Base-by-base conservation (phyloP, 192 early-diverging fungal species). In the Backusella australiensis region DNA sequence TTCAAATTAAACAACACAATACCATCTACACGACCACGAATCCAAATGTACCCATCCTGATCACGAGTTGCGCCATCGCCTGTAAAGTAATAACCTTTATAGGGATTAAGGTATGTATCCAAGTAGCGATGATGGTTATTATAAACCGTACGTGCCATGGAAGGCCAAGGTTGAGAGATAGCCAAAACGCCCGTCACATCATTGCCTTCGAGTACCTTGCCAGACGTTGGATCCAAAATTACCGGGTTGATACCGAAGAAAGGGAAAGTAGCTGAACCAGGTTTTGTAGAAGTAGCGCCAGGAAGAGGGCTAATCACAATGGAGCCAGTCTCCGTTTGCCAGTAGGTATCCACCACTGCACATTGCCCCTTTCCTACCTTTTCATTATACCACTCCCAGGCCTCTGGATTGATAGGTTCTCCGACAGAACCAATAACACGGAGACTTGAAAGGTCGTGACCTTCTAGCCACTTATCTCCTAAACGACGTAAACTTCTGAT, bases 341-440 rank as follows among this genome's bases (percentile, higher is more conserved):
- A 94, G 91, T 97, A 98, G 3, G 97, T 98, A 86, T 98, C 97
- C 23, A 98, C 96, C 11, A 98, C 90, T 14, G 94, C 90, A 84
- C 96, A 97, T 59, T 90, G 89, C 19, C 89, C 86, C 69, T 93
- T 89, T 34, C 96, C 96, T 42, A 98, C 94, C 29, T 93, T 89
- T 72, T 94, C 88, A 86, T 95, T 89, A 86, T 98, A 98, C 97
- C 97, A 98, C 72, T 90, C 85, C 97, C 97, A 98, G 23, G 97
- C 96, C 75, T 97, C 95, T 46, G 95, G 94, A 83, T 97, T 96
- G 83, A 98, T 98, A 69, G 97, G 97, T 83, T 98, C 97, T 67
- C 97, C 97, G 11, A 98, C 97, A 17, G 94, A 93, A 69, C 96
- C 97, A 26, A 98, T 90, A 46, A 97, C 91, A 74, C 96, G 91